These are phyloP conservation scores for Stachybotrys echinatus DNA, from an alignment of 2,329 filamentous ascomycete species.

Conservation along the genomic window DNA sequence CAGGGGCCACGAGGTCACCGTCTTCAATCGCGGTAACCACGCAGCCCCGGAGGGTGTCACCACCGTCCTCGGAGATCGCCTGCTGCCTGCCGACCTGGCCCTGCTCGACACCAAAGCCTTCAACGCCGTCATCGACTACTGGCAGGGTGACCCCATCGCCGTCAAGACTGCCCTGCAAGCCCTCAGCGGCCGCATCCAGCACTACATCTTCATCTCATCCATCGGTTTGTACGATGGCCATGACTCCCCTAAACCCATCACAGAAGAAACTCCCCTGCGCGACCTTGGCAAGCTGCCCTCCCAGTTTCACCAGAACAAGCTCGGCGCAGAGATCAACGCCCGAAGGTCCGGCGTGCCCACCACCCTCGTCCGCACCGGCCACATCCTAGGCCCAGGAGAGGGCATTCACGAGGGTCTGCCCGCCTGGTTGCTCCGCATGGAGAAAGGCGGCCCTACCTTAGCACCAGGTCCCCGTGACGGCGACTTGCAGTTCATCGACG, in stretches of 20 bases:
- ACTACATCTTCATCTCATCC: conserved; percentile 12
- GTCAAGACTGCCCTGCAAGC: conserved; percentile 8
- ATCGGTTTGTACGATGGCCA: conserved; percentile 8
- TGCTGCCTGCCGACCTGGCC: conserved; percentile 3
- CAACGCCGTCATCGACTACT: conserved; percentile 13
- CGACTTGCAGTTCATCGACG: conserved; percentile 6
- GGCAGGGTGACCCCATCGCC: conserved; percentile 7
- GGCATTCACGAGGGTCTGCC: background rate
- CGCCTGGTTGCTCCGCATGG: conserved; percentile 7
- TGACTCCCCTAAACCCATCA: conserved; percentile 1
- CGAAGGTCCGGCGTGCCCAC: background rate
- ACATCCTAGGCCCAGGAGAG: background rate
- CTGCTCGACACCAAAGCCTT: conserved; percentile 6
- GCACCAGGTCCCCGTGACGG: conserved; percentile 6
- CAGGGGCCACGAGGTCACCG: conserved; percentile 3
- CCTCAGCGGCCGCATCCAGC: conserved; percentile 7
- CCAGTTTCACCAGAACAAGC: conserved; percentile 6
- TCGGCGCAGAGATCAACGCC: conserved; percentile 2
- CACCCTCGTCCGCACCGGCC: background rate
- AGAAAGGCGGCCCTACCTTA: conserved; percentile 5
- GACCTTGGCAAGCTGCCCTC: conserved; percentile 1
- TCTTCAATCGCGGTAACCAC: conserved; percentile 10
- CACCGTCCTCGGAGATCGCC: conserved; percentile 10
- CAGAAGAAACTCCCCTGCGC: conserved; percentile 6
- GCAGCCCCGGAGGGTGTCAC: conserved; percentile 6